Conservation (phyloP, 1,284 basidiomycete species). For the Phylloporus sp. region DNA sequence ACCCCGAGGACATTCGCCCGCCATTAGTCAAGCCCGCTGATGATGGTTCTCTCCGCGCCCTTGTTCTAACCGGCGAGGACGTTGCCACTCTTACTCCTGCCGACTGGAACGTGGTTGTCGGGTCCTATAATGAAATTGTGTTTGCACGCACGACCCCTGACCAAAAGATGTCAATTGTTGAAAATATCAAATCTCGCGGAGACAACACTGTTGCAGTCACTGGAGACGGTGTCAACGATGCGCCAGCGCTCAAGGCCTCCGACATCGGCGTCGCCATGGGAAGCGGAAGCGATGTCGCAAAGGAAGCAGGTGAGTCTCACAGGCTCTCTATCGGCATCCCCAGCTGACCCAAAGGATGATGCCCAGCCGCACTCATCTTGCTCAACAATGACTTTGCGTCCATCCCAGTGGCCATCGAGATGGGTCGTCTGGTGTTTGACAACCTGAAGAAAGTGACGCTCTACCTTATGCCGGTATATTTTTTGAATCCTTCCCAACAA, state of each 20-base stretch:
- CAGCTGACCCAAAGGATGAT: background rate
- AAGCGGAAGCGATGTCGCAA: constrained; percentile 84
- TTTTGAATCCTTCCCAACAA: constrained; percentile 23
- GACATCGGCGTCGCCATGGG: constrained; percentile 91
- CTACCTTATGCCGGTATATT: constrained; percentile 46
- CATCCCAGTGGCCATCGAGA: constrained; percentile 44
- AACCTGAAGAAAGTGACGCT: constrained; percentile 55
- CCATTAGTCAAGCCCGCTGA: constrained; percentile 34
- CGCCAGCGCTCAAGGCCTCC: constrained; percentile 71
- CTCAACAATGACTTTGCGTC: constrained; percentile 43
- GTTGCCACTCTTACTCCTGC: constrained; percentile 45
- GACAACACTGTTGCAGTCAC: constrained; percentile 59
- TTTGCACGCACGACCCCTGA: constrained; percentile 66
- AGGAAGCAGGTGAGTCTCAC: constrained; percentile 47
- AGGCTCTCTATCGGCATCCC: background rate
- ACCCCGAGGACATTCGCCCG: constrained; percentile 18
- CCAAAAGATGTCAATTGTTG: constrained; percentile 62
- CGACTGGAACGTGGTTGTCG: constrained; percentile 54
- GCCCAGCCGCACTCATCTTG: constrained; percentile 35
- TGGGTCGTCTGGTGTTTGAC: constrained; percentile 61
- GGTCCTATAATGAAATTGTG: constrained; percentile 57
- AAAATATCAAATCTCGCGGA: constrained; percentile 51
- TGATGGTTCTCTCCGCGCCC: constrained; percentile 35
- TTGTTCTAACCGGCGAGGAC: constrained; percentile 52
- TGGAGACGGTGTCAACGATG: constrained; percentile 64